phyloP scores from a whole-genome alignment of 805 yeast species.

The Yarrowia sp. region DNA sequence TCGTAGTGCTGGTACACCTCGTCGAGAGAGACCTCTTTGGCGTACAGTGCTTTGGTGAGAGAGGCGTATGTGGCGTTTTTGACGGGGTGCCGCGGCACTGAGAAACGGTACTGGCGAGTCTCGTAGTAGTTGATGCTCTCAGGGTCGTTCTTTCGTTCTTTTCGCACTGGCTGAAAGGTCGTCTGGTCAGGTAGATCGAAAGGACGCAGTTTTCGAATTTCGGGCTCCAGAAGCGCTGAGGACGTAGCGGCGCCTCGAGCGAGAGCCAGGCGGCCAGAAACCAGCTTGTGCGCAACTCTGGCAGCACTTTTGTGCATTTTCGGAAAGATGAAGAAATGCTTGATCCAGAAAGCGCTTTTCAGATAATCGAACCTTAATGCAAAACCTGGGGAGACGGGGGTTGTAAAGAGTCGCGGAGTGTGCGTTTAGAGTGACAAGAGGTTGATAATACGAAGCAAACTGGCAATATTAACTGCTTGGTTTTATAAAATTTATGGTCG shows the following conservation, averaged over 20 bases:
- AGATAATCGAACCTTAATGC: too few relatives aligned
- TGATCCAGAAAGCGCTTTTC: too few relatives aligned
- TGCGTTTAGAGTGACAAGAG: too few relatives aligned
- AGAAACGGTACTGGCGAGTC: neutral
- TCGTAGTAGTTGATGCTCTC: neutral
- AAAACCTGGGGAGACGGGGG: too few relatives aligned
- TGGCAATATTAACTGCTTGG: too few relatives aligned
- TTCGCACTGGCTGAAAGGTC: neutral
- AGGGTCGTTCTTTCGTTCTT: neutral
- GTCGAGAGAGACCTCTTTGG: neutral
- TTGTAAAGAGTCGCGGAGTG: too few relatives aligned
- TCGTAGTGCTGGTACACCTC: neutral
- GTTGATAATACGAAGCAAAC: too few relatives aligned
- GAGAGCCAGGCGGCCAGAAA: too few relatives aligned
- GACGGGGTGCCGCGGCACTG: neutral
- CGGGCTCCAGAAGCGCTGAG: neutral
- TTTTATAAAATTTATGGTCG: too few relatives aligned
- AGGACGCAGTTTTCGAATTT: neutral
- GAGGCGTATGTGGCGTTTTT: neutral
- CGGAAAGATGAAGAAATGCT: too few relatives aligned
- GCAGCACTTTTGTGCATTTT: constrained; percentile 1
- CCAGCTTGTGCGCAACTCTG: neutral
- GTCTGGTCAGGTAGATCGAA: neutral
- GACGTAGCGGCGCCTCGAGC: too few relatives aligned
- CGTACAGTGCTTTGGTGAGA: neutral